Percentiles rank a stretch among this genome's conserved stretches.
These are phyloP conservation scores for Hypoxylon trugodes DNA, from an alignment of 495 filamentous ascomycete species.

Conservation along the genomic window DNA sequence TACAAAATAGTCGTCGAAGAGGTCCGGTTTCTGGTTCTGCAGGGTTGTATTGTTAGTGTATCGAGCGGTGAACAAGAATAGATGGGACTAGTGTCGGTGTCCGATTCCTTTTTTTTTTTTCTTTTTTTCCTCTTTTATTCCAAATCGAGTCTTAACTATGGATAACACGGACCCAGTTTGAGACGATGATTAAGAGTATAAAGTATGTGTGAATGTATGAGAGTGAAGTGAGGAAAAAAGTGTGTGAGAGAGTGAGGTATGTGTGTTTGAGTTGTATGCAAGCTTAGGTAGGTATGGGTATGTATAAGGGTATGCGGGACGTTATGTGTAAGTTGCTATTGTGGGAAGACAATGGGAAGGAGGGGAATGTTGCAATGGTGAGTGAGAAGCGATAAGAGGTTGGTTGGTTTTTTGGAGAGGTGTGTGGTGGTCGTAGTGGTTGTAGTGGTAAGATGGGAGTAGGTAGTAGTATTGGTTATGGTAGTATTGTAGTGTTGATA, in stretches of 20 bases:
- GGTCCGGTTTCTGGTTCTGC: conserved; percentile 40
- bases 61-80: conserved; percentile 38
- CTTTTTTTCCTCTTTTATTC: conserved; percentile 17
- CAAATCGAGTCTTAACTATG: conserved; percentile 30
- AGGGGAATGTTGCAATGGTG: conserved; percentile 41
- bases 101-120: conserved; percentile 23
- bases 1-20: conserved; percentile 40
- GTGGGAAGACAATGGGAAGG: conserved; percentile 40
- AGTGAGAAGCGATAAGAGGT: conserved; percentile 37
- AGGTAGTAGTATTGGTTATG: conserved; percentile 30
- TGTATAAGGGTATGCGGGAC: conserved; percentile 13
- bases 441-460: conserved; percentile 40
- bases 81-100: conserved; percentile 19
- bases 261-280: conserved; percentile 4
- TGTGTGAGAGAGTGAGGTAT: conserved; percentile 19
- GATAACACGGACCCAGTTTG: conserved; percentile 16
- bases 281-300: too few relatives aligned
- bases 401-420: conserved; percentile 30
- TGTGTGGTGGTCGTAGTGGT: too few relatives aligned
- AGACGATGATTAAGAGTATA: conserved; percentile 39
- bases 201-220: not conserved
- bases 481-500: conserved; percentile 39
- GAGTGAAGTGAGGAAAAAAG: too few relatives aligned
- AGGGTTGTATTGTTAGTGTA: conserved; percentile 49
- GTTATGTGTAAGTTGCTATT: conserved; percentile 35